These are phyloP conservation scores for Tulasnella sp. DNA, from an alignment of 768 basidiomycete species.

Conservation along the genomic window DNA sequence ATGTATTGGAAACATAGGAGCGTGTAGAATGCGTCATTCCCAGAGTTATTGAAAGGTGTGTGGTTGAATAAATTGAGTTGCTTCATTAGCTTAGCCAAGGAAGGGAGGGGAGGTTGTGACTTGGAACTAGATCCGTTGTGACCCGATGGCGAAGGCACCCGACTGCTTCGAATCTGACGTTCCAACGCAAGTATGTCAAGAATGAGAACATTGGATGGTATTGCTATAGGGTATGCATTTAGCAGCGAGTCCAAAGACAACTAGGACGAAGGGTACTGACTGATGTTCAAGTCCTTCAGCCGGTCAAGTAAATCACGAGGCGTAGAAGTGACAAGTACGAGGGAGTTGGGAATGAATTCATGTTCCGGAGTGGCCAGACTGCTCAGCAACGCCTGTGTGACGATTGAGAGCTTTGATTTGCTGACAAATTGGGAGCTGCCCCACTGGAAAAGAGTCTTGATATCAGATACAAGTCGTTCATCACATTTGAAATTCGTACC, in stretches of 20 bases:
- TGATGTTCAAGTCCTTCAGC: slow-evolving; percentile 68
- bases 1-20: slow-evolving; percentile 59
- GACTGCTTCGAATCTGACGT: slow-evolving; percentile 38
- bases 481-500: too few relatives aligned
- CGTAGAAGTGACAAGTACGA: slow-evolving; percentile 60
- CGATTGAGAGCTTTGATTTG: slow-evolving; percentile 53
- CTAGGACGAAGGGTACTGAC: slow-evolving; percentile 33
- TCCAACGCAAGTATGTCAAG: slow-evolving; percentile 57
- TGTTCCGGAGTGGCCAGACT: slow-evolving; percentile 65
- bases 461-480: too few relatives aligned
- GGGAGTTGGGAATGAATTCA: slow-evolving; percentile 51
- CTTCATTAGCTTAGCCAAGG: slow-evolving; percentile 45
- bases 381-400: slow-evolving; percentile 58
- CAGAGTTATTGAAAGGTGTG: slow-evolving; percentile 48
- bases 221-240: slow-evolving; percentile 31
- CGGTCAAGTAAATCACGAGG: slow-evolving; percentile 42
- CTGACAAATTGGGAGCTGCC: slow-evolving; percentile 60
- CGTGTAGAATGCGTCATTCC: slow-evolving; percentile 62
- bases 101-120: slow-evolving; percentile 43
- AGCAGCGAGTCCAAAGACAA: too few relatives aligned
- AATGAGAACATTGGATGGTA: slow-evolving; percentile 59
- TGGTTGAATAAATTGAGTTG: slow-evolving; percentile 37
- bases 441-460: slow-evolving; percentile 43
- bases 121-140: background rate
- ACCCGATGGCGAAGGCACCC: background rate